Evolutionary conservation across 1,284 basidiomycete species (phyloP).

Genomic region (Meripilus lineatus): DNA sequence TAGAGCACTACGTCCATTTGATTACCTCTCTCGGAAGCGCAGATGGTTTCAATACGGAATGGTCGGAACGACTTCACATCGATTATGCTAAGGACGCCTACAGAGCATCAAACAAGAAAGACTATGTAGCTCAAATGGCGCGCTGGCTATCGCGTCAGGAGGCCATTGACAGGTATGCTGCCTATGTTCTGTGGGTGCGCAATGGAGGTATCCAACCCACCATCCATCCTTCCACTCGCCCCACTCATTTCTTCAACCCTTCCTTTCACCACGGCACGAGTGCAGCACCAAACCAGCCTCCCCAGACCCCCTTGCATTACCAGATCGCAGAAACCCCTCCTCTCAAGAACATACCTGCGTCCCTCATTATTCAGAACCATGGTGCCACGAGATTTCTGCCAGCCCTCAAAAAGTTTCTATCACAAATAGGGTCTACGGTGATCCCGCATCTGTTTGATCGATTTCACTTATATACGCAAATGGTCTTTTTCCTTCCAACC

Average conservation of each 20-base stretch:
- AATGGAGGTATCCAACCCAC: constrained; percentile 8
- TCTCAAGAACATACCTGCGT: not conserved
- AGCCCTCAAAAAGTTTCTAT: not conserved
- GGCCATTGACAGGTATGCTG: constrained; percentile 6
- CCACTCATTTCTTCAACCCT: not conserved
- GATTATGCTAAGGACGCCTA: constrained; percentile 22
- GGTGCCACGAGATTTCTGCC: not conserved
- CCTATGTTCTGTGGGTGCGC: not conserved
- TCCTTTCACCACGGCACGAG: too few relatives aligned
- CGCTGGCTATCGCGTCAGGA: constrained; percentile 17
- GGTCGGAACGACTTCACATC: constrained; percentile 23
- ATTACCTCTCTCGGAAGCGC: constrained; percentile 19
- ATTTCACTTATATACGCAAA: too few relatives aligned
- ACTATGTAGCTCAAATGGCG: constrained; percentile 21
- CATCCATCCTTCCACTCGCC: not conserved
- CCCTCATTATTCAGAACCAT: not conserved
- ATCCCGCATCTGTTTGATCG: not conserved
- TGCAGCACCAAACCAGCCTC: too few relatives aligned
- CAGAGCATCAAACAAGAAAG: constrained; percentile 16
- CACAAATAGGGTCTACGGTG: not conserved
- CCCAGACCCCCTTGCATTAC: not conserved
- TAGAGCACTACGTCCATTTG: constrained; percentile 16
- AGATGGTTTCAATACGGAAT: constrained; percentile 22
- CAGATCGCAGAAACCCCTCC: not conserved
- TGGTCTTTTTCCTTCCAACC: too few relatives aligned